Percentiles rank a stretch among this genome's conserved stretches.
Conservation (phyloP, 164 flowering plant genomes). For the Platanus orientalis region DNA sequence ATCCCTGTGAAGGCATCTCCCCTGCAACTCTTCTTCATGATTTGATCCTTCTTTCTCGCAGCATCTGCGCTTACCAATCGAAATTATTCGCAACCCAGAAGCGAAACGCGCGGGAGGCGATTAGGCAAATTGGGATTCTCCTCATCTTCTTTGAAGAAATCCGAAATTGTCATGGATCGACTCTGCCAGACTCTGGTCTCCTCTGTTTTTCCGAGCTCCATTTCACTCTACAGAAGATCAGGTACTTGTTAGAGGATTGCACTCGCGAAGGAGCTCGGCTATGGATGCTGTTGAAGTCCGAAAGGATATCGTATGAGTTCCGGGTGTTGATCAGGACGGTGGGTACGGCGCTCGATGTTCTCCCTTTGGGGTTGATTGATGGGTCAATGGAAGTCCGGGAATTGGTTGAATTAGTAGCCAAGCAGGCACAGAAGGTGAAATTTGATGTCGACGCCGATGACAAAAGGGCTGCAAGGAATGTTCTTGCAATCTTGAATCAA, state of each 20-base stretch:
- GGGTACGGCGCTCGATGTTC: conserved; percentile 65
- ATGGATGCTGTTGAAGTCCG: conserved; percentile 59
- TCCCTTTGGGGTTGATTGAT: conserved; percentile 42
- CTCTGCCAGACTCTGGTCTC: conserved; percentile 25
- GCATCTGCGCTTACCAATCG: conserved; percentile 32
- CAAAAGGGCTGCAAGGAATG: conserved; percentile 25
- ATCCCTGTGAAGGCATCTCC: conserved; percentile 54
- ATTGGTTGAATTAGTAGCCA: conserved; percentile 49
- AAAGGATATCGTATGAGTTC: conserved; percentile 43
- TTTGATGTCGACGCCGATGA: conserved; percentile 47
- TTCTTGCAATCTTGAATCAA: conserved; percentile 10
- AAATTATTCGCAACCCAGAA: conserved; percentile 37
- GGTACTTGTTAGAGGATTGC: conserved; percentile 59
- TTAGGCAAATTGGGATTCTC: conserved; percentile 47
- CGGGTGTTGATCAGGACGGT: conserved; percentile 33
- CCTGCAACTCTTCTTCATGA: conserved; percentile 55
- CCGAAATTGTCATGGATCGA: conserved; percentile 16
- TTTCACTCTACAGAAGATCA: conserved; percentile 54
- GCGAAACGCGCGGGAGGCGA: conserved; percentile 39
- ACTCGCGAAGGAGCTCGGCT: conserved; percentile 48
- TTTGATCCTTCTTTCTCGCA: conserved; percentile 37
- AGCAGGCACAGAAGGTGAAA: conserved; percentile 52
- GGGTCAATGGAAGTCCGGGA: conserved; percentile 56
- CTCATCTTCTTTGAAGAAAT: conserved; percentile 59
- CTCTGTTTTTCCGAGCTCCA: conserved; percentile 80